Conservation (phyloP, 495 filamentous ascomycete species). For the Penicillium verhagenii region DNA sequence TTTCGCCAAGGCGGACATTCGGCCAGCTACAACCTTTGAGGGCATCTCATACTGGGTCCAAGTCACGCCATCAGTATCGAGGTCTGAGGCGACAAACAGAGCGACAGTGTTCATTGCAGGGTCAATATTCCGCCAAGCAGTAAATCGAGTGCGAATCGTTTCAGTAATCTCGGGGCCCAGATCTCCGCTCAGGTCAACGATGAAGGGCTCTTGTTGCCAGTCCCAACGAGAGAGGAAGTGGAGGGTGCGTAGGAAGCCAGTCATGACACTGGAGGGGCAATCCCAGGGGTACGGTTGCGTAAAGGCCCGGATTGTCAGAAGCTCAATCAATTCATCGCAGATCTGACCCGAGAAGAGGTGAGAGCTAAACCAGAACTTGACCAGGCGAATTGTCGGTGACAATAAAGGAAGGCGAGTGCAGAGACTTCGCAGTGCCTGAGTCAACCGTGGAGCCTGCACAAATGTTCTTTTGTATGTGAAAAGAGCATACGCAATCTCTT, state of each 20-base stretch:
- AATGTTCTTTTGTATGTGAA: conserved; percentile 69
- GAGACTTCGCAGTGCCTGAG: conserved; percentile 72
- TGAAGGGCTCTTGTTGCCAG: conserved; percentile 78
- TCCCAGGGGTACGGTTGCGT: conserved; percentile 81
- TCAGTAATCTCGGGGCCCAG: conserved; percentile 53
- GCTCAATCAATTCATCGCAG: conserved; percentile 76
- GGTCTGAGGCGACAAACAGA: conserved; percentile 77
- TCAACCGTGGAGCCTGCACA: conserved; percentile 71
- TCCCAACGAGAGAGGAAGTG: conserved; percentile 81
- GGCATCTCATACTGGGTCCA: conserved; percentile 73
- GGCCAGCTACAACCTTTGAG: conserved; percentile 76
- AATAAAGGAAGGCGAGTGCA: conserved; percentile 79
- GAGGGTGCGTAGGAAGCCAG: conserved; percentile 79
- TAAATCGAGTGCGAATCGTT: conserved; percentile 65
- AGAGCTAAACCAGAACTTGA: conserved; percentile 84
- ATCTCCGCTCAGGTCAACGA: conserved; percentile 67
- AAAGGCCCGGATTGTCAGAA: conserved; percentile 72
- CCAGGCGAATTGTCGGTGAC: conserved; percentile 80
- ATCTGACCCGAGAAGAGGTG: conserved; percentile 79
- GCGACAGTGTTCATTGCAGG: conserved; percentile 80
- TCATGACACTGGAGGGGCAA: conserved; percentile 71
- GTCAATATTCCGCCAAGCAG: conserved; percentile 78
- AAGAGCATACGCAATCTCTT: conserved; percentile 65
- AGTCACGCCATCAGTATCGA: conserved; percentile 72
- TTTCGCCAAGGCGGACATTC: conserved; percentile 78